These are phyloP conservation scores for Diutina pseudorugosa DNA, from an alignment of 1,139 yeast genomes.

Conservation along the genomic window DNA sequence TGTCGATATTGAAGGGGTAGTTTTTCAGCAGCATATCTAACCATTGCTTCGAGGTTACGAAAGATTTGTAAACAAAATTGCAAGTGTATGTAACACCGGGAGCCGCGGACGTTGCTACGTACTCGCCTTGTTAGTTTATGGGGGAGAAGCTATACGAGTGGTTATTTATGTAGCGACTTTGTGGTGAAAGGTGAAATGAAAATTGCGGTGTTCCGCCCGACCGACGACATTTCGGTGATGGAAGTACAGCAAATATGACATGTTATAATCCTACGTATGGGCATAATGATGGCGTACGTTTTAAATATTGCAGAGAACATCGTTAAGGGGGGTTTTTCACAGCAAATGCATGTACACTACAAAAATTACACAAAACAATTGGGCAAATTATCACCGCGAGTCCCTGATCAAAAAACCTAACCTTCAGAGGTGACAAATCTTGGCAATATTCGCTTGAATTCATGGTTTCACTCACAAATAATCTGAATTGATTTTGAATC, in stretches of 20 bases:
- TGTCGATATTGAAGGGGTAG: not conserved
- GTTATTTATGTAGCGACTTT: too few relatives aligned
- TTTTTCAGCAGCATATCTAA: not conserved
- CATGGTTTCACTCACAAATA: too few relatives aligned
- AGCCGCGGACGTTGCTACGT: not conserved
- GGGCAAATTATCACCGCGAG: too few relatives aligned
- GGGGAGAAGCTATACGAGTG: too few relatives aligned
- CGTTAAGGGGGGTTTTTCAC: not conserved
- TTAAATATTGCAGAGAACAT: not conserved
- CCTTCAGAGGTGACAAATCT: too few relatives aligned
- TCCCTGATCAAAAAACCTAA: too few relatives aligned
- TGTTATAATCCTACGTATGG: too few relatives aligned
- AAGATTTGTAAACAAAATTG: not conserved
- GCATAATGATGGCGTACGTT: too few relatives aligned
- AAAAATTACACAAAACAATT: not conserved
- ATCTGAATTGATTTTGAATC: too few relatives aligned
- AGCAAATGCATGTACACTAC: not conserved
- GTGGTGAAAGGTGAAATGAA: not conserved
- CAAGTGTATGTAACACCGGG: not conserved
- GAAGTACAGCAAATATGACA: too few relatives aligned
- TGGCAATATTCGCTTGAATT: too few relatives aligned
- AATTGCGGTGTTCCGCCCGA: not conserved
- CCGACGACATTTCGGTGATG: not conserved
- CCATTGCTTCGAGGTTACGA: not conserved
- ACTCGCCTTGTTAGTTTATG: not conserved